Conservation (phyloP, 768 basidiomycete genomes). For the Lactarius evosmus region DNA sequence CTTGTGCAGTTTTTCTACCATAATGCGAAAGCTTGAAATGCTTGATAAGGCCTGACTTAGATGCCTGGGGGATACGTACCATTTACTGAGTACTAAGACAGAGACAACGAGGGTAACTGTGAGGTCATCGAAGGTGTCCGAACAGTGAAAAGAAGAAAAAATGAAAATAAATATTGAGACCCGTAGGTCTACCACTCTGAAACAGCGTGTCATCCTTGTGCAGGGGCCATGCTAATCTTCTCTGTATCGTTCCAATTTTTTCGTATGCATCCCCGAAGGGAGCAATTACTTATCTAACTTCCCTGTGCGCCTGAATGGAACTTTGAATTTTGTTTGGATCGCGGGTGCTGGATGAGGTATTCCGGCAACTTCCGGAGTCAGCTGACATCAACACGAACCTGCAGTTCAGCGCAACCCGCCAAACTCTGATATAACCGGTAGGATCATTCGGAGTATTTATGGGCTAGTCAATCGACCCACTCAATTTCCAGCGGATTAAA, state of each 20-base stretch:
- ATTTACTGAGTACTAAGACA: too few relatives aligned
- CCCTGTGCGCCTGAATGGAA: too few relatives aligned
- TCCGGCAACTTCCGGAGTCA: too few relatives aligned
- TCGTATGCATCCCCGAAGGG: slow-evolving; percentile 94
- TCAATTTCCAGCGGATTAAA: slow-evolving; percentile 22
- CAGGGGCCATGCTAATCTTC: slow-evolving; percentile 99
- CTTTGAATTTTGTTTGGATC: neutral
- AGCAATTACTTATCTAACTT: too few relatives aligned
- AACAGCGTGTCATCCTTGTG: slow-evolving; percentile 99
- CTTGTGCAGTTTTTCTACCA: neutral
- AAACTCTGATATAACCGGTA: too few relatives aligned
- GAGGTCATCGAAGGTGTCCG: too few relatives aligned
- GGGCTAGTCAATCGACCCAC: slow-evolving; percentile 25
- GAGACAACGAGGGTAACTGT: too few relatives aligned
- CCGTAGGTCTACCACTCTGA: slow-evolving; percentile 76
- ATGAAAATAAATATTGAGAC: slow-evolving; percentile 39
- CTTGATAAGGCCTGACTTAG: too few relatives aligned
- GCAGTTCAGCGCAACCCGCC: too few relatives aligned
- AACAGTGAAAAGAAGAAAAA: neutral
- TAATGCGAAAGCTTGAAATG: neutral
- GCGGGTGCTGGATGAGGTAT: too few relatives aligned
- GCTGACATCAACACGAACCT: neutral
- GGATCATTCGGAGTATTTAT: neutral
- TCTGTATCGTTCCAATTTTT: slow-evolving; percentile 99
- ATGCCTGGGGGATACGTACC: too few relatives aligned